phyloP scores from a whole-genome alignment of 208 protist genomes.

The Leishmania tarentolae region DNA sequence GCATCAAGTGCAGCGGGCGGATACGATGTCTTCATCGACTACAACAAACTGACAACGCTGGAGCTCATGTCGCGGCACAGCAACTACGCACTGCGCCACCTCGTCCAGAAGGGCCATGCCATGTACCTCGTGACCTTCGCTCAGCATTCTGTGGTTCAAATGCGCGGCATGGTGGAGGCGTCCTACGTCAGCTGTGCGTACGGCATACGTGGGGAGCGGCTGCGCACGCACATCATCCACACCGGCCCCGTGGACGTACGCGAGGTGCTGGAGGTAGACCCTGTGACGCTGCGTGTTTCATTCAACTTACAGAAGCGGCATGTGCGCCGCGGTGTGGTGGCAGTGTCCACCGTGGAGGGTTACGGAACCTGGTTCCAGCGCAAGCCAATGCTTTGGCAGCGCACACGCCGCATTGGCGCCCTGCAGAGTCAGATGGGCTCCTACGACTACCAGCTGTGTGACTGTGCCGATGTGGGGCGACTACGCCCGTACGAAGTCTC shows the following conservation, averaged over 20 bases:
- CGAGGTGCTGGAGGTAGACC: conserved; percentile 63
- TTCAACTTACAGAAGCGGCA: conserved; percentile 62
- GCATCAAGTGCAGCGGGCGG: not conserved
- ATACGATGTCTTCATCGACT: conserved; percentile 64
- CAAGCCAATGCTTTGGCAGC: conserved; percentile 90
- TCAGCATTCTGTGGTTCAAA: conserved; percentile 80
- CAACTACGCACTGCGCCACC: conserved; percentile 82
- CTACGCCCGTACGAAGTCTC: conserved; percentile 63
- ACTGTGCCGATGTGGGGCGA: conserved; percentile 53
- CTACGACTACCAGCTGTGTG: conserved; percentile 62
- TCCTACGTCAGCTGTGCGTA: conserved; percentile 86
- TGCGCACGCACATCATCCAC: conserved; percentile 84
- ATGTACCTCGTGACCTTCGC: conserved; percentile 78
- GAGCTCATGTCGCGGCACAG: conserved; percentile 80
- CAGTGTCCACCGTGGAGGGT: conserved; percentile 77
- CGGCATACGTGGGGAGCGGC: conserved; percentile 73
- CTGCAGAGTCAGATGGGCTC: conserved; percentile 82
- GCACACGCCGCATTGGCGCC: conserved; percentile 80
- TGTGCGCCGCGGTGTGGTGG: conserved; percentile 74
- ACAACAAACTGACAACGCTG: conserved; percentile 77
- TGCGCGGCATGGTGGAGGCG: conserved; percentile 78
- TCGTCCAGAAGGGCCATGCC: conserved; percentile 88
- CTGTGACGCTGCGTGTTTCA: conserved; percentile 27
- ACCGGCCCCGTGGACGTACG: conserved; percentile 73
- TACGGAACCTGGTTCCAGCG: conserved; percentile 90